Conservation (phyloP, 75 land plant species). For the Cupressus sempervirens region DNA sequence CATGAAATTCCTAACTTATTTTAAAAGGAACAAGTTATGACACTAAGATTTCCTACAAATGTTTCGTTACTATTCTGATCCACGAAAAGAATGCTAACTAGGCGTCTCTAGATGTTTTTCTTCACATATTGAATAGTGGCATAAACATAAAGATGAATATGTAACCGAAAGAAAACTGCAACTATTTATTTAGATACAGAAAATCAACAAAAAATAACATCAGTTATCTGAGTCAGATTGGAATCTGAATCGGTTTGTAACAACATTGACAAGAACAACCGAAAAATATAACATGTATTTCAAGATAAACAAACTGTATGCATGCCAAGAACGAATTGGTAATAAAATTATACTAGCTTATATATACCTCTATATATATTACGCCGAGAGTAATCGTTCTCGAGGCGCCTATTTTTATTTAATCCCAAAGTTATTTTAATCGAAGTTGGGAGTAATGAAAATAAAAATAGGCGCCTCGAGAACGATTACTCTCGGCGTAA, state of each 20-base stretch:
- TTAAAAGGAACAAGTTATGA: not conserved
- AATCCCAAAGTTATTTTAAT: too few species aligned
- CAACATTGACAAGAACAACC: not conserved
- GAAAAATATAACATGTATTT: not conserved
- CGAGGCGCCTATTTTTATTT: too few species aligned
- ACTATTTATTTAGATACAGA: not conserved
- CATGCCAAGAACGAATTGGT: slow-evolving; percentile 21
- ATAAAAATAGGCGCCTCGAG: too few species aligned
- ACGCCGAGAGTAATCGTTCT: too few species aligned
- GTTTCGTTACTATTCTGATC: not conserved
- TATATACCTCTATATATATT: too few species aligned
- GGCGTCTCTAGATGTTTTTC: not conserved
- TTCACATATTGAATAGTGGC: not conserved
- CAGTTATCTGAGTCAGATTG: not conserved
- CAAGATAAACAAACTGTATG: not conserved
- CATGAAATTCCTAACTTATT: slow-evolving; percentile 31
- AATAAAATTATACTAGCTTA: not conserved
- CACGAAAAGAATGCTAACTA: not conserved
- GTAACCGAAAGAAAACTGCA: not conserved
- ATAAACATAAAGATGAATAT: not conserved
- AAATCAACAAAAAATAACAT: not conserved
- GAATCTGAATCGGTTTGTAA: not conserved
- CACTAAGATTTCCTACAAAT: too few species aligned
- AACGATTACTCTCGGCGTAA: too few species aligned
- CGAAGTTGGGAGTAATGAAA: too few species aligned